These are phyloP conservation scores for Grosmannia clavigera DNA, from an alignment of 2,329 filamentous ascomycete species.

Conservation along the genomic window DNA sequence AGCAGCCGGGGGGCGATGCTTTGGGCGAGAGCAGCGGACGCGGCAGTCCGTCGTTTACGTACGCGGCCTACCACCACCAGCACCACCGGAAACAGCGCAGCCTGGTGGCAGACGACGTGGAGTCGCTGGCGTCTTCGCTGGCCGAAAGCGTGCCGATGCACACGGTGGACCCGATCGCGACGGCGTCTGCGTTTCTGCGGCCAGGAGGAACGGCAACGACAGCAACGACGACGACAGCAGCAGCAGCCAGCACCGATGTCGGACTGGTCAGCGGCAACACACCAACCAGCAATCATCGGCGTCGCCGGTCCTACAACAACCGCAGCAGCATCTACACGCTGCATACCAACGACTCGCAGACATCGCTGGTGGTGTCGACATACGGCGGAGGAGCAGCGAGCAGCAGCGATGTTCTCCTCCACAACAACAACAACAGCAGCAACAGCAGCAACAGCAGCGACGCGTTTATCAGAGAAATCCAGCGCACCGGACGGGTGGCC, in stretches of 20 bases:
- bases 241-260: background rate
- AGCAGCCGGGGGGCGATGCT: background rate
- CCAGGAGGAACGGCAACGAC: background rate
- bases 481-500: slow-evolving; percentile 39
- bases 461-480: slow-evolving; percentile 34
- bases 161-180: slow-evolving; percentile 16
- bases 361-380: slow-evolving; percentile 38
- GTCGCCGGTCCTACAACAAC: slow-evolving; percentile 21
- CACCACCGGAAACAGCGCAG: slow-evolving; percentile 3
- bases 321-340: slow-evolving; percentile 49
- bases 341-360: slow-evolving; percentile 41
- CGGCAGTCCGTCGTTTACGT: background rate
- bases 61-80: background rate
- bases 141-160: slow-evolving; percentile 42
- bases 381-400: slow-evolving; percentile 33
- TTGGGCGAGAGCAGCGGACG: background rate
- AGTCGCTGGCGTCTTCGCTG: slow-evolving; percentile 45
- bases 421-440: slow-evolving; percentile 5
- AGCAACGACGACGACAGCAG: background rate
- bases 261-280: background rate
- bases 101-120: slow-evolving; percentile 19
- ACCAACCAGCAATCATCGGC: background rate
- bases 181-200: background rate
- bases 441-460: slow-evolving; percentile 17
- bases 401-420: slow-evolving; percentile 6